Percentiles rank a stretch among this genome's conserved stretches.
Conservation (phyloP, 768 basidiomycete genomes). For the Panellus pusillus region DNA sequence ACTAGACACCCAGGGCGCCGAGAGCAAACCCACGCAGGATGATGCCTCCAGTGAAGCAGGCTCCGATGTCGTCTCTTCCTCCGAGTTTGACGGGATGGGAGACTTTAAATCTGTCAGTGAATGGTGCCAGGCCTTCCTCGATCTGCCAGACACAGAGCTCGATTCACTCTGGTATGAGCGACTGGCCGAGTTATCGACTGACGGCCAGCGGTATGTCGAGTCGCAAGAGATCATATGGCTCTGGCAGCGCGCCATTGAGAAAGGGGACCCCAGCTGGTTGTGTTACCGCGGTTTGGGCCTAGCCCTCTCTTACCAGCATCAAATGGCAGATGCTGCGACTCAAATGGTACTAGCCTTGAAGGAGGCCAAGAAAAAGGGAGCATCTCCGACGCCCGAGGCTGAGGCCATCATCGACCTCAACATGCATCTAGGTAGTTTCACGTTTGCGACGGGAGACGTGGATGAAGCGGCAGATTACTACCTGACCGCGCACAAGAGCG, state of each 20-base stretch:
- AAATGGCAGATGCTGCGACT: not conserved
- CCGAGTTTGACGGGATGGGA: not conserved
- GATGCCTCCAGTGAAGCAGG: not conserved
- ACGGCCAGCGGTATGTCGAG: not conserved
- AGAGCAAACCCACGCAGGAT: not conserved
- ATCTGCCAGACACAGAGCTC: not conserved
- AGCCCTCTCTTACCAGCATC: not conserved
- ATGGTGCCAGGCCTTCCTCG: slow-evolving; percentile 1
- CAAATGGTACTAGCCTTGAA: not conserved
- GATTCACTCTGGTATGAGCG: slow-evolving; percentile 3
- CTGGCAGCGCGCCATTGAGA: not conserved
- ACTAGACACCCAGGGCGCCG: not conserved
- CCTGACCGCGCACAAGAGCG: not conserved
- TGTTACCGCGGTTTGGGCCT: not conserved
- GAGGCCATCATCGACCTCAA: not conserved
- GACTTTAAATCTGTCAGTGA: not conserved
- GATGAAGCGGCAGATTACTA: not conserved
- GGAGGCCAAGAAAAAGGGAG: not conserved
- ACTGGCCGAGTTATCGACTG: not conserved
- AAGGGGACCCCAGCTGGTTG: not conserved
- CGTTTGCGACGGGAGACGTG: not conserved
- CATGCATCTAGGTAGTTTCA: not conserved
- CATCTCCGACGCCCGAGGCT: not conserved
- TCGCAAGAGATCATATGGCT: not conserved
- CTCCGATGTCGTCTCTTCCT: not conserved